These are phyloP conservation scores for Naegleria lovaniensis DNA, from an alignment of 208 protist genomes.

Conservation along the genomic window DNA sequence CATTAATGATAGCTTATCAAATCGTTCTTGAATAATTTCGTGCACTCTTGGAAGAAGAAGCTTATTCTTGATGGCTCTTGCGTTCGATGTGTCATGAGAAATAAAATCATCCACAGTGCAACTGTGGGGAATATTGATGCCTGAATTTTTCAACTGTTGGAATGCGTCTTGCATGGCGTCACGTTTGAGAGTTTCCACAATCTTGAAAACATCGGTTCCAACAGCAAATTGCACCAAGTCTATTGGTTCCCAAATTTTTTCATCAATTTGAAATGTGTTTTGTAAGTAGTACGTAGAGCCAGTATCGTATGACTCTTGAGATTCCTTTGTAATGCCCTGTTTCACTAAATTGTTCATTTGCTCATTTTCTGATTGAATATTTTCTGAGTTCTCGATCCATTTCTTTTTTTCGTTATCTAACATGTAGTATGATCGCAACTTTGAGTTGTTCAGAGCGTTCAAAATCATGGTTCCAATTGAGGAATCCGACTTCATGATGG, in stretches of 20 bases:
- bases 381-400: too few relatives aligned
- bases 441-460: too few relatives aligned
- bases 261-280: not conserved
- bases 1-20: not conserved
- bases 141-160: not conserved
- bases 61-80: not conserved
- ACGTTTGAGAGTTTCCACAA: not conserved
- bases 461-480: too few relatives aligned
- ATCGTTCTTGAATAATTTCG: not conserved
- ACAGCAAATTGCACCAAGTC: not conserved
- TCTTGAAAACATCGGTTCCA: not conserved
- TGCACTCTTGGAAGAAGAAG: not conserved
- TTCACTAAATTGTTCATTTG: too few relatives aligned
- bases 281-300: not conserved
- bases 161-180: not conserved
- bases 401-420: too few relatives aligned
- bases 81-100: not conserved
- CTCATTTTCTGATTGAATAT: too few relatives aligned
- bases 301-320: too few relatives aligned
- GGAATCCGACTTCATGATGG: too few relatives aligned
- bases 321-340: too few relatives aligned
- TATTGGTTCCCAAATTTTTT: not conserved
- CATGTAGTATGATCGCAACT: too few relatives aligned
- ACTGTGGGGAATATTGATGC: not conserved
- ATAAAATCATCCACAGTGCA: not conserved